Conservation (phyloP, 495 filamentous ascomycete species). For the Daldinia loculata region DNA sequence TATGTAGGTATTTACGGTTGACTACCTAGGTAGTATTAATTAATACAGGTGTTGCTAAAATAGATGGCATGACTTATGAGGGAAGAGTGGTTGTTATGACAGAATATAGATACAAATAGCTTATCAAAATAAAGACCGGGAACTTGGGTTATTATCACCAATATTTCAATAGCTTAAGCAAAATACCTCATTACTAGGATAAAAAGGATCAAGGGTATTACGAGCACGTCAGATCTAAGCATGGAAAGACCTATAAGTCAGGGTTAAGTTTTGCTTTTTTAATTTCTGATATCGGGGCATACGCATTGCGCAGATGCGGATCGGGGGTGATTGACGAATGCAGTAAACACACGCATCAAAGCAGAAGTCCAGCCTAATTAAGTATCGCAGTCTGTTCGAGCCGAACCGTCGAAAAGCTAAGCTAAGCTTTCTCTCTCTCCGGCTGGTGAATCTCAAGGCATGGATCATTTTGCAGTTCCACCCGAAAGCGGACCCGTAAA, state of each 20-base stretch:
- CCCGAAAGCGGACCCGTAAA: constrained; percentile 19
- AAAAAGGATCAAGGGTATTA: not conserved
- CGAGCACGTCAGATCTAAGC: not conserved
- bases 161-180: not conserved
- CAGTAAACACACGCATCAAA: constrained; percentile 25
- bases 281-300: constrained; percentile 33
- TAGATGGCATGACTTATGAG: no score
- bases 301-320: constrained; percentile 29
- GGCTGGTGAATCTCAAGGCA: constrained; percentile 34
- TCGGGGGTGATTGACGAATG: constrained; percentile 19
- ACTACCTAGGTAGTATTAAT: no score
- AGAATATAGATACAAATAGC: no score
- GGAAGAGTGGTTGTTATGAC: no score
- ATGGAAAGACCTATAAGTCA: not conserved
- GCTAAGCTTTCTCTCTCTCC: constrained; percentile 4
- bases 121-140: no score
- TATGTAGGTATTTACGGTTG: no score
- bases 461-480: constrained; percentile 36
- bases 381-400: constrained; percentile 27
- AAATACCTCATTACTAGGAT: not conserved
- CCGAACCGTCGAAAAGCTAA: constrained; percentile 14
- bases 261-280: constrained; percentile 35
- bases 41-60: no score
- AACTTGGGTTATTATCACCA: no score
- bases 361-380: constrained; percentile 29